A percentile compares a stretch with the other conserved stretches of the same genome.
Conservation (phyloP, 1,284 basidiomycete genomes). For the Trametes pubescens region DNA sequence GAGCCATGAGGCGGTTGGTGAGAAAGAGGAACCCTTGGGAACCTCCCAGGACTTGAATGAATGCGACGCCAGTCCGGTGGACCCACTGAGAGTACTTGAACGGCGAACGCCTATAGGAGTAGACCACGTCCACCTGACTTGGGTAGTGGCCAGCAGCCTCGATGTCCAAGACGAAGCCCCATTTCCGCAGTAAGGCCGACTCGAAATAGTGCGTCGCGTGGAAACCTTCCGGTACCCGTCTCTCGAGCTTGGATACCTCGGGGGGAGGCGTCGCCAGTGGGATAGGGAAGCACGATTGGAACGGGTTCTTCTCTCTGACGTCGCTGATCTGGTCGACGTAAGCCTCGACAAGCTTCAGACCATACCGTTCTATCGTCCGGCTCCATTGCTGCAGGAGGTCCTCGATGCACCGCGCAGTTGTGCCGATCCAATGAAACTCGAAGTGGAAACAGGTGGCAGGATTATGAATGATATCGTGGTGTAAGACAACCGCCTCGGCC, state of each 20-base stretch:
- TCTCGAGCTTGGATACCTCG: conserved; percentile 71
- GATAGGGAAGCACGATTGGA: conserved; percentile 88
- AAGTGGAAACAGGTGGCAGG: conserved; percentile 93
- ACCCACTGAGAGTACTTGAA: conserved; percentile 90
- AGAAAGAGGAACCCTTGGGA: conserved; percentile 85
- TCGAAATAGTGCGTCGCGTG: conserved; percentile 81
- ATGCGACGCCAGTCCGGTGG: conserved; percentile 86
- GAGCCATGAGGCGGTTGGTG: conserved; percentile 83
- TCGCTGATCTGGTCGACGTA: conserved; percentile 90
- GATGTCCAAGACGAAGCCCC: conserved; percentile 88
- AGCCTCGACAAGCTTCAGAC: conserved; percentile 92
- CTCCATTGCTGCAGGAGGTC: conserved; percentile 89
- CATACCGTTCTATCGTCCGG: conserved; percentile 88
- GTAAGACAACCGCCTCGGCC: conserved; percentile 87
- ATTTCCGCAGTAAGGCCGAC: conserved; percentile 77
- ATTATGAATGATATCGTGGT: conserved; percentile 94
- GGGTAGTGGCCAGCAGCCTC: conserved; percentile 84
- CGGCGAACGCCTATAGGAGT: conserved; percentile 83
- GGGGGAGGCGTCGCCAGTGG: conserved; percentile 79
- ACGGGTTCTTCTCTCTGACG: conserved; percentile 82
- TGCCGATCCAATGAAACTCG: conserved; percentile 97
- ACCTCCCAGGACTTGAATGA: conserved; percentile 87
- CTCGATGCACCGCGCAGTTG: conserved; percentile 95
- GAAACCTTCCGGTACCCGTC: conserved; percentile 70
- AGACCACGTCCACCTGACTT: conserved; percentile 83